Evolutionary conservation across 495 filamentous ascomycete genomes (phyloP).

Genomic region (Aspergillus sclerotiicarbonarius): DNA sequence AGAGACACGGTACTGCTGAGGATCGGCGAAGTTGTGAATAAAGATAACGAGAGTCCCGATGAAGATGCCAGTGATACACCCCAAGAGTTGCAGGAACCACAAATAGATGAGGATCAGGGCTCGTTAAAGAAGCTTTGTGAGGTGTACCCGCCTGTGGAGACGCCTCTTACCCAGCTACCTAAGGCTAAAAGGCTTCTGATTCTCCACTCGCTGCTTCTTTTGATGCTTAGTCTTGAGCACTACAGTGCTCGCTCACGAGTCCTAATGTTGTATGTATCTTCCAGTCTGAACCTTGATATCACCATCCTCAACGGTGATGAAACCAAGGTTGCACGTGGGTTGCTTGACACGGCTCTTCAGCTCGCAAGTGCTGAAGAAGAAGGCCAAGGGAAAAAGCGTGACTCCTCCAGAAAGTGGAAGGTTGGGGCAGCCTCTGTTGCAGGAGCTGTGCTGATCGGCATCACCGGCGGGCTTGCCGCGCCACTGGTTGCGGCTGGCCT

Average conservation of each 20-base stretch:
- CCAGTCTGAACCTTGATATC: conserved; percentile 64
- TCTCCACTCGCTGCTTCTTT: conserved; percentile 62
- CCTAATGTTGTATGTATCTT: conserved; percentile 65
- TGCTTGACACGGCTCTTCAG: conserved; percentile 70
- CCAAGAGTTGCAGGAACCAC: conserved; percentile 6
- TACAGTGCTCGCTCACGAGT: conserved; percentile 76
- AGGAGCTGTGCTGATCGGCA: conserved; percentile 71
- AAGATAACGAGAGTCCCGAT: conserved; percentile 41
- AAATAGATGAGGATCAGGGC: conserved; percentile 25
- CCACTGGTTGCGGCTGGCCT: conserved; percentile 80
- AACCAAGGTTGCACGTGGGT: conserved; percentile 65
- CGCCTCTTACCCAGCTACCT: conserved; percentile 38
- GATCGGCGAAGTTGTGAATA: conserved; percentile 65
- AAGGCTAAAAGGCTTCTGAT: conserved; percentile 47
- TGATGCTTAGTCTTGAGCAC: conserved; percentile 77
- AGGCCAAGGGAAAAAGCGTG: conserved; percentile 66
- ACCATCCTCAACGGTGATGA: conserved; percentile 69
- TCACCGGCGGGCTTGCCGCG: conserved; percentile 79
- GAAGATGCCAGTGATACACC: conserved; percentile 19
- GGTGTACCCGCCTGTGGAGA: conserved; percentile 47
- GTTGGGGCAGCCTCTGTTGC: conserved; percentile 78
- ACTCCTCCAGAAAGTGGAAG: conserved; percentile 70
- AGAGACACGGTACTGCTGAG: conserved; percentile 57
- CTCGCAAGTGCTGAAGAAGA: conserved; percentile 67
- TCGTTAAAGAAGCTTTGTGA: conserved; percentile 36